Conservation (phyloP, 495 filamentous ascomycete genomes). For the Hyaloscypha hepaticicola region DNA sequence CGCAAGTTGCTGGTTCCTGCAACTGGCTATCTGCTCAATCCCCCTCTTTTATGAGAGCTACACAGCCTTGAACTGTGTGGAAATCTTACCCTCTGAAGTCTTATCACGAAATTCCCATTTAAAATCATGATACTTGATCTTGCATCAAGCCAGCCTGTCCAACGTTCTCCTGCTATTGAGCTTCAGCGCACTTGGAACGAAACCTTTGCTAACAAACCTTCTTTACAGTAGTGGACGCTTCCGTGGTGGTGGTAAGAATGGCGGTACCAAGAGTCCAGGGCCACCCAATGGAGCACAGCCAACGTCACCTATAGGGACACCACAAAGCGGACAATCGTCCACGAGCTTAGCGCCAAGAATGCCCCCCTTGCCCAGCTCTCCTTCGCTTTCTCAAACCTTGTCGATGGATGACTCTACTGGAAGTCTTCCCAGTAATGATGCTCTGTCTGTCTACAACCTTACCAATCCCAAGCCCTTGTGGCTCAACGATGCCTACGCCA, state of each 20-base stretch:
- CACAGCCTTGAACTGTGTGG: no score
- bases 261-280: conserved; percentile 39
- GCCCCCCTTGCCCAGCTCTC: conserved; percentile 58
- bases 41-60: no score
- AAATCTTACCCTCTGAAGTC: no score
- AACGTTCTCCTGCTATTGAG: no score
- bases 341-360: conserved; percentile 50
- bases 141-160: no score
- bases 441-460: conserved; percentile 49
- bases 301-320: conserved; percentile 40
- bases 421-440: conserved; percentile 47
- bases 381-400: conserved; percentile 52
- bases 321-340: conserved; percentile 46
- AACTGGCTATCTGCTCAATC: no score
- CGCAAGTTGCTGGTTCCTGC: no score
- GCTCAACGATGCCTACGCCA: conserved; percentile 78
- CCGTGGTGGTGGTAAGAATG: conserved; percentile 50
- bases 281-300: conserved; percentile 47
- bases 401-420: conserved; percentile 46
- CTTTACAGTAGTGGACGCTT: conserved; percentile 31
- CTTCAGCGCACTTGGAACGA: no score
- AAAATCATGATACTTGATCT: no score
- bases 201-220: conserved; percentile 23
- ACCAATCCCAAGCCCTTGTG: conserved; percentile 51
- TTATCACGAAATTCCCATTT: no score